Percentiles rank a stretch among this genome's conserved stretches.
These are phyloP conservation scores for Heritiera littoralis DNA, from an alignment of 345 rosid species.

Conservation along the genomic window DNA sequence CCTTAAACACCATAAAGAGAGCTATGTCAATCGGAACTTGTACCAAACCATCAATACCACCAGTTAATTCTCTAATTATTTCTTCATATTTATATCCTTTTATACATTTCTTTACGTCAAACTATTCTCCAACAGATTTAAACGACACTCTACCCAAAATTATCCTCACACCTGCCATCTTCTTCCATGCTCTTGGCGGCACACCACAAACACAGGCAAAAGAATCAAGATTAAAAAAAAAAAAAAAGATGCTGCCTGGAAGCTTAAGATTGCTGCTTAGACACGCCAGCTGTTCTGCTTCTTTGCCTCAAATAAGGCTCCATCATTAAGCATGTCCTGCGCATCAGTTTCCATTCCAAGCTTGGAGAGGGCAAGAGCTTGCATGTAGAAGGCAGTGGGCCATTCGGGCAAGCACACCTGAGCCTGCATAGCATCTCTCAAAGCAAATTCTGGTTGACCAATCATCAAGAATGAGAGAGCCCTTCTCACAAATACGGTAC, in stretches of 20 bases:
- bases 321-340: constrained; percentile 97
- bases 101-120: constrained; percentile 24
- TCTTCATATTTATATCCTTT: constrained; percentile 12
- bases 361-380: constrained; percentile 93
- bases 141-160: neutral
- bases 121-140: constrained; percentile 3
- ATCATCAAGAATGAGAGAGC: constrained; percentile 78
- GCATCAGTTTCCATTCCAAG: constrained; percentile 98
- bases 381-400: constrained; percentile 97
- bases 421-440: constrained; percentile 99
- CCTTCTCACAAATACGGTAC: constrained; percentile 73
- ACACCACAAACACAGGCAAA: neutral
- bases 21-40: neutral
- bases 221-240: neutral
- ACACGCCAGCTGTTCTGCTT: constrained; percentile 81
- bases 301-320: constrained; percentile 86
- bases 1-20: neutral
- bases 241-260: neutral
- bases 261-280: constrained; percentile 19
- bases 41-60: neutral
- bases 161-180: constrained; percentile 4
- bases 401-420: constrained; percentile 94
- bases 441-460: constrained; percentile 81
- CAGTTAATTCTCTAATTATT: constrained; percentile 16
- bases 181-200: constrained; percentile 6